Evolutionary conservation across 2,329 filamentous ascomycete genomes (phyloP).

Genomic region (Amauroascus niger): DNA sequence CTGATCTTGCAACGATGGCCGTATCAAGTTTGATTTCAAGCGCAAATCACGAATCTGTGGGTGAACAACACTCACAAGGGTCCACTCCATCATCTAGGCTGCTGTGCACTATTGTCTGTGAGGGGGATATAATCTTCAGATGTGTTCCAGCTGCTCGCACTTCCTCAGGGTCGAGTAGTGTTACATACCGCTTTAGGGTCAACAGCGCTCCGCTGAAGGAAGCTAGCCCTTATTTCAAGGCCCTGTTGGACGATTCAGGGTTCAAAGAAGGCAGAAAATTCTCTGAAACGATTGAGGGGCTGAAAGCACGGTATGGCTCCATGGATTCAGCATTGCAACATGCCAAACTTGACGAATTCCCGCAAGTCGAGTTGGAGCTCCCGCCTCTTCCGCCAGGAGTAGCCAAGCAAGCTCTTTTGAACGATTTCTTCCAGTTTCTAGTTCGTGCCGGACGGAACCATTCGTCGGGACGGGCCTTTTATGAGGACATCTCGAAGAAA

Average conservation of each 20-base stretch:
- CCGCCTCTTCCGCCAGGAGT: constrained; percentile 24
- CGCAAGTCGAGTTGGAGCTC: constrained; percentile 23
- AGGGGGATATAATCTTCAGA: constrained; percentile 32
- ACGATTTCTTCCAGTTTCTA: constrained; percentile 13
- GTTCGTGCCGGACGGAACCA: not conserved
- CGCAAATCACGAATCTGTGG: not conserved
- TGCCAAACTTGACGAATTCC: constrained; percentile 23
- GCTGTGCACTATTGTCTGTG: not conserved
- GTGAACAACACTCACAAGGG: not conserved
- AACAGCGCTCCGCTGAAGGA: constrained; percentile 25
- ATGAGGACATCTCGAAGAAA: constrained; percentile 7
- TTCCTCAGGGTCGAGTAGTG: constrained; percentile 5
- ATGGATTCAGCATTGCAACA: constrained; percentile 7
- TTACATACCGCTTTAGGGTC: constrained; percentile 27
- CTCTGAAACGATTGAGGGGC: constrained; percentile 20
- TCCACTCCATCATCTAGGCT: not conserved
- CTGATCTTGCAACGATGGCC: not conserved
- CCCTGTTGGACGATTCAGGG: constrained; percentile 34
- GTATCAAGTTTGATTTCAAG: not conserved
- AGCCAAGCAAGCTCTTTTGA: constrained; percentile 6
- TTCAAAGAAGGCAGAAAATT: constrained; percentile 34
- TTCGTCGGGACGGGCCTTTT: not conserved
- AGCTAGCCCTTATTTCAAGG: constrained; percentile 34
- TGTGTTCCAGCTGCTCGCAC: constrained; percentile 19
- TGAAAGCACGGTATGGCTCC: constrained; percentile 15